phyloP scores from a whole-genome alignment of 352 stramenopile species.

The Blastocystis sp. region DNA sequence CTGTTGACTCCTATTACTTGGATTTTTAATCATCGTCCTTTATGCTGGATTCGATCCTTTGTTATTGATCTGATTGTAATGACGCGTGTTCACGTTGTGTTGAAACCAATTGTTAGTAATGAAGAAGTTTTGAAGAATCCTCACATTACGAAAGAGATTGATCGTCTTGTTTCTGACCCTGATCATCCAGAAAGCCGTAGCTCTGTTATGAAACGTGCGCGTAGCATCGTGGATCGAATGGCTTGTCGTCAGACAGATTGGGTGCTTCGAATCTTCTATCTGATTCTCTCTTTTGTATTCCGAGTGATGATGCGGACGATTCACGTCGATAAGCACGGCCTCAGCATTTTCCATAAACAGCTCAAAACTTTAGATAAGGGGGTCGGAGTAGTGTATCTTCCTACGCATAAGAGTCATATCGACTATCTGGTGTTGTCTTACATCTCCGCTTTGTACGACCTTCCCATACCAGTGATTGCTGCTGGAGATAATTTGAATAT shows the following conservation, averaged over 20 bases:
- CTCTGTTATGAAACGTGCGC: neutral
- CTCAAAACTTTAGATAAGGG: constrained; percentile 68
- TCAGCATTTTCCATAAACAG: constrained; percentile 66
- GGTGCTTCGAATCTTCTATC: constrained; percentile 59
- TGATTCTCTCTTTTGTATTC: constrained; percentile 55
- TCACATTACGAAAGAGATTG: constrained; percentile 44
- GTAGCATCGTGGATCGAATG: constrained; percentile 18
- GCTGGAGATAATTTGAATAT: constrained; percentile 80
- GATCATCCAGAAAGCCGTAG: neutral
- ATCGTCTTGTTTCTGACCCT: neutral
- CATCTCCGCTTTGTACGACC: constrained; percentile 78
- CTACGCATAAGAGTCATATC: constrained; percentile 80
- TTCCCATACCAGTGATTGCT: constrained; percentile 75
- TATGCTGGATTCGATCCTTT: constrained; percentile 29
- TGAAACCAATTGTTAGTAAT: neutral
- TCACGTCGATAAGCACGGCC: constrained; percentile 32
- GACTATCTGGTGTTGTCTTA: constrained; percentile 84
- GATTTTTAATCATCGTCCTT: constrained; percentile 40
- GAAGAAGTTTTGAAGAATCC: constrained; percentile 19
- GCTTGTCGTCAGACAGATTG: constrained; percentile 15
- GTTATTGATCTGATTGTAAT: neutral
- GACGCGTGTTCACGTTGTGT: constrained; percentile 3
- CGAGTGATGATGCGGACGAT: constrained; percentile 16
- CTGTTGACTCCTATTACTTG: constrained; percentile 12
- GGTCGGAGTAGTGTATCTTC: constrained; percentile 75